These are phyloP conservation scores for Silene conica DNA, from an alignment of 148 eudicot genomes.

Conservation along the genomic window DNA sequence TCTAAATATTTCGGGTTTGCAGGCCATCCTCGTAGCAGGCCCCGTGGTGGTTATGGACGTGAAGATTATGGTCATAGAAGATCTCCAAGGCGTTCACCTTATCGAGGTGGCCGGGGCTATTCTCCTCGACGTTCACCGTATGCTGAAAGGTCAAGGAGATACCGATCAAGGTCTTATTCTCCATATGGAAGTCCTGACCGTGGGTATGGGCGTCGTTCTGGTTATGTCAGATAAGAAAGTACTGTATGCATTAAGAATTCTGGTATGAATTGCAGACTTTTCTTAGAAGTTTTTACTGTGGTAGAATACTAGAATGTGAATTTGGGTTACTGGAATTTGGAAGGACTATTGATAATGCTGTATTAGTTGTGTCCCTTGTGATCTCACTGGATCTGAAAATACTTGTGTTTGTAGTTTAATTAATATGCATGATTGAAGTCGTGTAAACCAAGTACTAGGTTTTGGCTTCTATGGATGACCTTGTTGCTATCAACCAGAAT, in stretches of 20 bases:
- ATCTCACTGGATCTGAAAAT: background rate
- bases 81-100: slow-evolving; percentile 89
- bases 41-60: slow-evolving; percentile 65
- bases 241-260: background rate
- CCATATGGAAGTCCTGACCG: slow-evolving; percentile 73
- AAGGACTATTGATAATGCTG: slow-evolving; percentile 1
- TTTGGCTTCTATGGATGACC: background rate
- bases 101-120: slow-evolving; percentile 67
- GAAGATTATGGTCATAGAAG: slow-evolving; percentile 78
- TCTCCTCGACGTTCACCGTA: slow-evolving; percentile 78
- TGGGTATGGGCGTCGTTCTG: slow-evolving; percentile 66
- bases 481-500: background rate
- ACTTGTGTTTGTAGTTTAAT: slow-evolving; percentile 2
- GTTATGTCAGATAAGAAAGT: slow-evolving; percentile 37
- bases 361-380: background rate
- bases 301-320: slow-evolving; percentile 17
- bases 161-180: slow-evolving; percentile 82
- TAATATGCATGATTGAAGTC: background rate
- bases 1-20: slow-evolving; percentile 5
- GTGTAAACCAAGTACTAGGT: background rate
- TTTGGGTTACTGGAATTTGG: background rate
- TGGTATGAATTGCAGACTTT: background rate
- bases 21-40: slow-evolving; percentile 60
- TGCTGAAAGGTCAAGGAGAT: slow-evolving; percentile 90
- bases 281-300: background rate